Base-by-base conservation (phyloP, 495 filamentous ascomycete species). In the Aspergillus hancockii region DNA sequence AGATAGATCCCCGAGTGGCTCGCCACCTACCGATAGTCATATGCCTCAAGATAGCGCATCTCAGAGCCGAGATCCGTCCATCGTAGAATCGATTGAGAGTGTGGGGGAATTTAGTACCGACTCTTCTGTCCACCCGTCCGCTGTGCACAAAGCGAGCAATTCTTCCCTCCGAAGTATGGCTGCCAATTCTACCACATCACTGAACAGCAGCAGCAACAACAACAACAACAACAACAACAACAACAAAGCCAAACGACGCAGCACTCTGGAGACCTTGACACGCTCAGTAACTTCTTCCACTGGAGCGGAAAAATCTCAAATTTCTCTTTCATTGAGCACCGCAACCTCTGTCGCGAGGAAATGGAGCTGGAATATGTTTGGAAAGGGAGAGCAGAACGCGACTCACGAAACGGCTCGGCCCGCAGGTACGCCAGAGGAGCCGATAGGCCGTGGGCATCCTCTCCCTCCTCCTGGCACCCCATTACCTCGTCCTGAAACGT, bases 321-420 rank as follows among this genome's bases (percentile, higher is more conserved):
- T 69, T 6, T 73, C 80, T 9, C 78, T 84, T 28, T 84, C 88
- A 5, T 79, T 95, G 36, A 83, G 87, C 0, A 86, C 86, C 46
- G 90, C 87, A 4, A 89, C 91, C 16, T 87, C 88, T 6, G 87
- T 84, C 13, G 90, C 92, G 3, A 93, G 88, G 69, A 91, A 90
- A 71, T 97, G 92, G 93, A 84, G 89, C 18, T 82, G 85, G 77
- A 88, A 83, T 63, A 85, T 90, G 5, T 80, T 93, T 52, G 84
- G 84, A 51, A 83, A 86, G 40, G 79, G 83, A 16, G 75, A 80
- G 0, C 52, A 63, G 31, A 71, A 65, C 66, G 23, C 62, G 7
- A 56, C 58, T 14, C 75, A 75, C 16, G 62, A 71, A 43, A 47
- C 66, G 56, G 68, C 69, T 43, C 76, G 75, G 66, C 72, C 69